Percentiles rank a stretch among this genome's conserved stretches.
These are phyloP conservation scores for Aristolochia fimbriata DNA, from an alignment of 164 flowering plant genomes.

Conservation along the genomic window DNA sequence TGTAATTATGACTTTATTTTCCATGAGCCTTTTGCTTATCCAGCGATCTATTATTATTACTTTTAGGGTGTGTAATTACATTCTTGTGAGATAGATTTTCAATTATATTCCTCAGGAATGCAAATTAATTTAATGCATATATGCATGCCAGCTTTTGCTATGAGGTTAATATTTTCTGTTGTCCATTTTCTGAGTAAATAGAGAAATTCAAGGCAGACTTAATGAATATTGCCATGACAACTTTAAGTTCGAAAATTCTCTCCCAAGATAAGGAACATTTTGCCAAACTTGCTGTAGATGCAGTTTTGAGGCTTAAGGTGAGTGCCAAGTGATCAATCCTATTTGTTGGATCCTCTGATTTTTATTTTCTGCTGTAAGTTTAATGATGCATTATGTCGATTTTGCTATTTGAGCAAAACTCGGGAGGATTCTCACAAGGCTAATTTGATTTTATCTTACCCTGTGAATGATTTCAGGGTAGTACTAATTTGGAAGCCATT, in stretches of 20 bases:
- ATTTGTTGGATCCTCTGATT: background rate
- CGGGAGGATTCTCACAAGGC: background rate
- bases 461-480: slow-evolving; percentile 47
- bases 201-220: slow-evolving; percentile 77
- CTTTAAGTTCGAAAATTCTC: slow-evolving; percentile 90
- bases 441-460: background rate
- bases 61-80: too few species aligned
- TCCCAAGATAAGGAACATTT: slow-evolving; percentile 96
- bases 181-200: slow-evolving; percentile 12
- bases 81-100: too few species aligned
- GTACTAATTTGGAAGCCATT: slow-evolving; percentile 90
- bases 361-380: background rate
- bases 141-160: too few species aligned
- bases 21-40: too few species aligned
- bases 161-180: too few species aligned
- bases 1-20: too few species aligned
- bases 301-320: slow-evolving; percentile 95
- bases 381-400: background rate
- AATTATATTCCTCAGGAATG: too few species aligned
- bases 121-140: too few species aligned
- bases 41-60: too few species aligned
- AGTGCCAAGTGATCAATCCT: background rate
- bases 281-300: slow-evolving; percentile 94
- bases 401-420: too few species aligned
- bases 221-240: slow-evolving; percentile 97